Conservation (phyloP, 2,329 filamentous ascomycete species). For the Colletotrichum tropicicola region DNA sequence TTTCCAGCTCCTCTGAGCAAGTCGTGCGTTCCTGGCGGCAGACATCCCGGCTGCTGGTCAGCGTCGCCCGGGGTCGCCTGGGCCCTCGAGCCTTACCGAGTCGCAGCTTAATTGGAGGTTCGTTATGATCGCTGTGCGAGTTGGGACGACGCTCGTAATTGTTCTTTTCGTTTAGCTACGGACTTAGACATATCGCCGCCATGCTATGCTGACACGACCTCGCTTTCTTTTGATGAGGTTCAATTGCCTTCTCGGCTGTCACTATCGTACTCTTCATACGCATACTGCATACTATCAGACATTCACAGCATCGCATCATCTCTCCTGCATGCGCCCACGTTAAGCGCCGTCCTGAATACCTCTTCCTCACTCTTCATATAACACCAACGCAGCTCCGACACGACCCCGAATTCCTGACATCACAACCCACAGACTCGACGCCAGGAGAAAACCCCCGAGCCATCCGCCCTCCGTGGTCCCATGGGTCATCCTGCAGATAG, state of each 20-base stretch:
- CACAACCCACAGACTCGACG: neutral
- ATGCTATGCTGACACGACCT: neutral
- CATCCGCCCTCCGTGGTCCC: neutral
- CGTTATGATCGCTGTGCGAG: neutral
- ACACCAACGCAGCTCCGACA: neutral
- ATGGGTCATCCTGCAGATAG: constrained; percentile 11
- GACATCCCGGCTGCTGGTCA: neutral
- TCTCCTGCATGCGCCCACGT: neutral
- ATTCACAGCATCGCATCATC: neutral
- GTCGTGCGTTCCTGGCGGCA: neutral
- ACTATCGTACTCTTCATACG: too few species aligned
- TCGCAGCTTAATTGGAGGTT: constrained; percentile 24
- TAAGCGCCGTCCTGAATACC: neutral
- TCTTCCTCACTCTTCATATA: neutral
- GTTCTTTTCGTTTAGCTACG: constrained; percentile 1
- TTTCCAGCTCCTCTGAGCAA: neutral
- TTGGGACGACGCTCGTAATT: neutral
- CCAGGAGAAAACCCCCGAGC: neutral
- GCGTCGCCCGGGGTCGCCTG: neutral
- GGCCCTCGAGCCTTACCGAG: constrained; percentile 13
- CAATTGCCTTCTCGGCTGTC: too few species aligned
- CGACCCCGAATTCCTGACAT: constrained; percentile 12
- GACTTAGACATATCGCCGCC: neutral
- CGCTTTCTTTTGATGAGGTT: neutral
- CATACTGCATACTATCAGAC: too few species aligned